These are phyloP conservation scores for Torulaspora franciscae DNA, from an alignment of 805 yeast species.

Conservation along the genomic window DNA sequence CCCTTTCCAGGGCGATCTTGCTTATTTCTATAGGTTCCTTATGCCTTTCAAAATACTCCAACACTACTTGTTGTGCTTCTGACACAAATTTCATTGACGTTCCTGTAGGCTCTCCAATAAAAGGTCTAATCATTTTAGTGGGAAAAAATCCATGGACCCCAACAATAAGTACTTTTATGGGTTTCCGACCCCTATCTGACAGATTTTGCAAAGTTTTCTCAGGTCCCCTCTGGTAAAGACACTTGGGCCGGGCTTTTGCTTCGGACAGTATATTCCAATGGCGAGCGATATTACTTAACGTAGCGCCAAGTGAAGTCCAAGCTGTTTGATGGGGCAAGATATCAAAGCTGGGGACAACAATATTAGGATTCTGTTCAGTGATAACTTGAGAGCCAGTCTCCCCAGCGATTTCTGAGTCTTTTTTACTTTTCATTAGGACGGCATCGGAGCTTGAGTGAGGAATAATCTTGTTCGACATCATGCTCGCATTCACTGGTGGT, in stretches of 20 bases:
- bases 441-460: slow-evolving; percentile 22
- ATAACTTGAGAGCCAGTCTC: slow-evolving; percentile 9
- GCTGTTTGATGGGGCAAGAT: slow-evolving; percentile 26
- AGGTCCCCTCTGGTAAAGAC: slow-evolving; percentile 17
- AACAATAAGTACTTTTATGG: slow-evolving; percentile 66
- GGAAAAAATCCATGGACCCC: slow-evolving; percentile 98
- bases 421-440: slow-evolving; percentile 18
- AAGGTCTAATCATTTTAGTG: slow-evolving; percentile 71
- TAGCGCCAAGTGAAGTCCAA: slow-evolving; percentile 24
- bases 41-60: slow-evolving; percentile 53
- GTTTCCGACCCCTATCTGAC: slow-evolving; percentile 22
- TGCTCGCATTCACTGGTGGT: slow-evolving; percentile 3
- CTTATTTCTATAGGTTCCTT: slow-evolving; percentile 54
- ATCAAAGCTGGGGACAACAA: slow-evolving; percentile 32
- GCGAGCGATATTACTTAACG: slow-evolving; percentile 16
- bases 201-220: slow-evolving; percentile 17
- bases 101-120: slow-evolving; percentile 95
- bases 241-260: slow-evolving; percentile 3
- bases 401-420: slow-evolving; percentile 14
- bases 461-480: slow-evolving; percentile 17
- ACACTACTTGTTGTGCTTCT: slow-evolving; percentile 78
- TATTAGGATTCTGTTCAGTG: slow-evolving; percentile 25
- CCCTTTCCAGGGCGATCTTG: slow-evolving; percentile 89
- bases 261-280: slow-evolving; percentile 12
- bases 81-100: slow-evolving; percentile 86